Percentiles rank a stretch among this genome's conserved stretches.
These are phyloP conservation scores for Scenedesmus sp. DNA, from an alignment of 163 green algal species.

Conservation along the genomic window DNA sequence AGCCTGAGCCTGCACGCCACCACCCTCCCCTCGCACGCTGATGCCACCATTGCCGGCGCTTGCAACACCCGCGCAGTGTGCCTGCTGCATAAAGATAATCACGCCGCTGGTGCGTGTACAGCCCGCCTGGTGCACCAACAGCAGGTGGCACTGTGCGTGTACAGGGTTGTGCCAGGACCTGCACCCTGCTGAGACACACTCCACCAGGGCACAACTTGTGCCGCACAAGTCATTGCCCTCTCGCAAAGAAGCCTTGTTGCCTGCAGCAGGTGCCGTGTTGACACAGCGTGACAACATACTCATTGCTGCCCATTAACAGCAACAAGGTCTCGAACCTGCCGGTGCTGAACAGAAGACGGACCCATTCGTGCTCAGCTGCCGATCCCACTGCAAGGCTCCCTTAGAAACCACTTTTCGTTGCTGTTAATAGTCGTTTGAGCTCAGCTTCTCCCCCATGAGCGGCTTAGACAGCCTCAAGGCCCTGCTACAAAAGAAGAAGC, in stretches of 20 bases:
- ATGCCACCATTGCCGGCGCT: no score
- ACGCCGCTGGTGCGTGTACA: neutral
- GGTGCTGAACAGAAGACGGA: neutral
- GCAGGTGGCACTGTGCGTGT: neutral
- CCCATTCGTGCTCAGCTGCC: neutral
- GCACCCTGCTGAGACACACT: neutral
- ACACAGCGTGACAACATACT: neutral
- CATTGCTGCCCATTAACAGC: neutral
- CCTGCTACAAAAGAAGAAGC: conserved; percentile 79
- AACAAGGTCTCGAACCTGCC: neutral
- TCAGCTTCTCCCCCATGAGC: neutral
- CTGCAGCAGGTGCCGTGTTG: neutral
- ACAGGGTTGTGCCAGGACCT: neutral
- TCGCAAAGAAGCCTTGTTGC: neutral
- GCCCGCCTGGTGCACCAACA: neutral
- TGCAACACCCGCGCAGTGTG: no score
- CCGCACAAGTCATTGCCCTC: neutral
- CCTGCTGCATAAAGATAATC: neutral
- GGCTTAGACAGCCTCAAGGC: conserved; percentile 86
- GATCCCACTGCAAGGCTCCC: neutral
- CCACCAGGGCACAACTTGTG: neutral
- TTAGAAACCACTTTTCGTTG: neutral
- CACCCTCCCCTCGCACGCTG: no score
- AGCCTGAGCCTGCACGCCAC: no score
- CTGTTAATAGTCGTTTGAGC: neutral